Conservation (phyloP, 2,329 filamentous ascomycete species). For the Monosporascus sp. region DNA sequence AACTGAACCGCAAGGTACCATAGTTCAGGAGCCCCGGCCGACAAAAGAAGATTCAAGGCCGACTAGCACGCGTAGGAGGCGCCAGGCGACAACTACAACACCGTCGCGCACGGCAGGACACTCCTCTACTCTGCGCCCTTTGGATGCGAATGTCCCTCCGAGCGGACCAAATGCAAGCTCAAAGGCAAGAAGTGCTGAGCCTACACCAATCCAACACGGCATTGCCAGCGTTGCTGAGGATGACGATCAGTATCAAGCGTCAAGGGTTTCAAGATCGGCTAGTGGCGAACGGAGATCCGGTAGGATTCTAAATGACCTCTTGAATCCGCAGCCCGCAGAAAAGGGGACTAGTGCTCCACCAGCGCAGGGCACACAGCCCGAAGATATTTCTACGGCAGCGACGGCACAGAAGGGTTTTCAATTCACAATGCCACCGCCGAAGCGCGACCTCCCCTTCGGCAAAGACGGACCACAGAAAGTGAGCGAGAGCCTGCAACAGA, state of each 20-base stretch:
- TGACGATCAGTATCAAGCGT: constrained; percentile 7
- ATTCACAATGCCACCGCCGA: constrained; percentile 28
- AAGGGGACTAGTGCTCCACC: constrained; percentile 3
- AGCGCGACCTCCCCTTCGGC: constrained; percentile 37
- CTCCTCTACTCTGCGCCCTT: constrained; percentile 3
- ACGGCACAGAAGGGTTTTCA: constrained; percentile 6
- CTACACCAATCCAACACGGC: constrained; percentile 6
- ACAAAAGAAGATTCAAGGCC: not conserved
- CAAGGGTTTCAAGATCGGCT: not conserved
- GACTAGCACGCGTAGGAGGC: not conserved
- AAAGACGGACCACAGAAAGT: constrained; percentile 16
- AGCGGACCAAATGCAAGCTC: not conserved
- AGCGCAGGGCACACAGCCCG: not conserved
- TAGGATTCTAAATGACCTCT: constrained; percentile 15
- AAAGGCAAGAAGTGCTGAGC: constrained; percentile 3
- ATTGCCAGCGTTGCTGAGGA: constrained; percentile 21
- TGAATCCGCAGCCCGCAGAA: constrained; percentile 15
- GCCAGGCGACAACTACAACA: not conserved
- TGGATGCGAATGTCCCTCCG: constrained; percentile 1
- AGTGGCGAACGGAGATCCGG: not conserved
- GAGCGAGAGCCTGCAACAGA: constrained; percentile 2
- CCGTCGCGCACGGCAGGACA: not conserved
- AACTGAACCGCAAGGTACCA: not conserved
- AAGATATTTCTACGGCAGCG: not conserved
- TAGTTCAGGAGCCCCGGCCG: not conserved